Evolutionary conservation across 768 basidiomycete species (phyloP).

Genomic region (Tubosaeta brunneosetosa): DNA sequence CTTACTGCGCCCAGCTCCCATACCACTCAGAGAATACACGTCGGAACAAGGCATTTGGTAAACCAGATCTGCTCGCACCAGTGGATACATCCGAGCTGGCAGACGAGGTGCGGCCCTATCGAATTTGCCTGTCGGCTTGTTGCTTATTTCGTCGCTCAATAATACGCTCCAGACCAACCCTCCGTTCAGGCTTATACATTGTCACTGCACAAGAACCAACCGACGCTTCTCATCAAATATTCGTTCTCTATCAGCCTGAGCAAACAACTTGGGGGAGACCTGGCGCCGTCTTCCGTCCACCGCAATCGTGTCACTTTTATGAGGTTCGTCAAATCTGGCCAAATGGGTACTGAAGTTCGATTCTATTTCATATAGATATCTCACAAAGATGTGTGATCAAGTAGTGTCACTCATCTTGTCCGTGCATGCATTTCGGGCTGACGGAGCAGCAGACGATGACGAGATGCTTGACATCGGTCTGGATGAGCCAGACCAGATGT

Average conservation of each 20-base stretch:
- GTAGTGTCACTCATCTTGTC: no score
- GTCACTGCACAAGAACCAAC: slow-evolving; percentile 3
- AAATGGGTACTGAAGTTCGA: no score
- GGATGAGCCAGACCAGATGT: slow-evolving; percentile 39
- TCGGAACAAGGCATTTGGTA: slow-evolving; percentile 51
- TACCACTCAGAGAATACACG: slow-evolving; percentile 59
- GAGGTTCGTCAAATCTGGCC: no score
- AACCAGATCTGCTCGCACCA: slow-evolving; percentile 40
- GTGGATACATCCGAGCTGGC: slow-evolving; percentile 64
- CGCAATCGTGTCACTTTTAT: no score
- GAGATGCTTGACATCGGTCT: slow-evolving; percentile 31
- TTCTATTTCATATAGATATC: no score
- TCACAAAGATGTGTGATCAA: no score
- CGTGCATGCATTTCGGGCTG: slow-evolving; percentile 45
- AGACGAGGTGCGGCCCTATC: slow-evolving; percentile 45
- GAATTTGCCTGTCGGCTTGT: background rate
- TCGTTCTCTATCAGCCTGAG: slow-evolving; percentile 65
- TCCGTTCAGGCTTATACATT: slow-evolving; percentile 23
- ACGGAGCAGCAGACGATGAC: slow-evolving; percentile 21
- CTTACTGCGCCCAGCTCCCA: slow-evolving; percentile 42
- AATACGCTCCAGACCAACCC: slow-evolving; percentile 3
- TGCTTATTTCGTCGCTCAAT: no score
- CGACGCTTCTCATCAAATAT: no score
- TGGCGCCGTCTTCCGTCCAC: slow-evolving; percentile 42
- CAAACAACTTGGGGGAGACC: slow-evolving; percentile 54